Base-by-base conservation (phyloP, 352 stramenopile genomes). In the Globisporangium takayamanum region DNA sequence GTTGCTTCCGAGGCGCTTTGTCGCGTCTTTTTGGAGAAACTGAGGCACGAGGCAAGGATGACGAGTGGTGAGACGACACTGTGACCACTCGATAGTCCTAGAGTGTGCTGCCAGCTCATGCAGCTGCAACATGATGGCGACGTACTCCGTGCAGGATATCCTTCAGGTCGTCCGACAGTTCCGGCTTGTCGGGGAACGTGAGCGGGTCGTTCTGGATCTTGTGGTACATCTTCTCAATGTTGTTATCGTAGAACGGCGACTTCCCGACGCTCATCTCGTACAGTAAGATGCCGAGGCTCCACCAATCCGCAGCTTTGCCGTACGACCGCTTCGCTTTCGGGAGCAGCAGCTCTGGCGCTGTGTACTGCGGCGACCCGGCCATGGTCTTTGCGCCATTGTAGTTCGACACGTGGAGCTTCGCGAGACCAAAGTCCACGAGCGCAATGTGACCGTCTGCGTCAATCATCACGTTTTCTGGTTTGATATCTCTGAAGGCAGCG, bases 381-480 rank as follows among this genome's bases (percentile, higher is more conserved):
- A 95, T 94, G 1, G 86, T 95, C 64, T 95, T 94, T 4, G 86
- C 86, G 14, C 86, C 86, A 48, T 93, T 89, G 60, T 89, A 95
- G 54, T 94, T 82, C 10, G 82, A 93, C 54, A 98, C 88, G 62
- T 96, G 88, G 44, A 97, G 68, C 73, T 98, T 98, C 4, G 88
- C 86, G 8, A 98, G 70, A 6, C 95, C 95, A 66, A 98, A 98
- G 64, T 98, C 95, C 10, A 97, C 94, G 28, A 98, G 76, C 28
- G 90, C 88, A 63, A 98, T 96, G 70, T 98, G 94, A 15, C 92
- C 94, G n/a, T 97, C 89, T 7, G 80, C 82, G 64, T 98, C 95
- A 45, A 98, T 95, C 72, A 98, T 96, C 18, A 98, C 80, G 61
- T 98, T 98, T 68, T 98, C 93, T 14, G 95, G 95, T 62, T 99